Conservation (phyloP, 2,329 filamentous ascomycete species). For the Biscogniauxia mediterranea region DNA sequence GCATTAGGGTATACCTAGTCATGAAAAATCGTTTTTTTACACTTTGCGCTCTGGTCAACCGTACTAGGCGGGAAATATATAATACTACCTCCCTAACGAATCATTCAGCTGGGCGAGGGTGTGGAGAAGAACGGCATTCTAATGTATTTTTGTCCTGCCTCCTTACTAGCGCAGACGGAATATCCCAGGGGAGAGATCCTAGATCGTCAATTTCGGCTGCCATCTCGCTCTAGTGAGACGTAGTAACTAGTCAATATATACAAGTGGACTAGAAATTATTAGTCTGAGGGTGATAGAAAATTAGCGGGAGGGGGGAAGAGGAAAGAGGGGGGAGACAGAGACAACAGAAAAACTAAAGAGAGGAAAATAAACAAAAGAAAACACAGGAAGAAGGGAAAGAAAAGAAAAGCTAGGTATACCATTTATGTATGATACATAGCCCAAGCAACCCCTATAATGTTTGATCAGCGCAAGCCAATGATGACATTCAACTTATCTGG, state of each 20-base stretch:
- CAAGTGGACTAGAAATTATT: no score
- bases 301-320: not conserved
- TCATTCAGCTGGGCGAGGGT: not conserved
- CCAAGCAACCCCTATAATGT: not conserved
- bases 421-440: not conserved
- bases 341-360: not conserved
- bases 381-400: not conserved
- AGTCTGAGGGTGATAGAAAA: no score
- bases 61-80: not conserved
- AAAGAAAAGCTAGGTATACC: not conserved
- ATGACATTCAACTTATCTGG: not conserved
- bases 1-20: no score
- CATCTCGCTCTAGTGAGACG: not conserved
- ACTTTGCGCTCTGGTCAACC: no score
- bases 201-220: not conserved
- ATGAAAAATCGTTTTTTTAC: no score
- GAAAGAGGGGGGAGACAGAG: not conserved
- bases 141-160: not conserved
- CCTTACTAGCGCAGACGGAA: not conserved
- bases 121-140: not conserved
- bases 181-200: not conserved
- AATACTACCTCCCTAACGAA: not conserved
- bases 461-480: not conserved
- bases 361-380: not conserved
- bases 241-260: not conserved